Percentiles rank a stretch among this genome's conserved stretches.
Evolutionary conservation across 352 stramenopile genomes (phyloP).

Genomic region (Pelagophyceae sp.): DNA sequence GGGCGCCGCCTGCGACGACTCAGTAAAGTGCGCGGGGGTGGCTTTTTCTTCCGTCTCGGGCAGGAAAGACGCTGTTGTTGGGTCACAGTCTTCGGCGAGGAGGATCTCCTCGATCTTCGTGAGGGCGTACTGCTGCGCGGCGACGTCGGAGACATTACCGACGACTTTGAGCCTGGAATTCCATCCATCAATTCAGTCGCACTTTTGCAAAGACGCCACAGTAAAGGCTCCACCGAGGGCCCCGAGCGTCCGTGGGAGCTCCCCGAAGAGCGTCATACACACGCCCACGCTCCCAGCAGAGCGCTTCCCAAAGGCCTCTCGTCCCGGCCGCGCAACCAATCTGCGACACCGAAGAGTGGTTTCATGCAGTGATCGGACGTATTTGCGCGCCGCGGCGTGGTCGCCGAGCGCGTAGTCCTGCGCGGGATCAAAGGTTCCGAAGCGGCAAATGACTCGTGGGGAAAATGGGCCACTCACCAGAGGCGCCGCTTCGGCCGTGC

Average conservation of each 20-base stretch:
- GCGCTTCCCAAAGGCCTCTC: background rate
- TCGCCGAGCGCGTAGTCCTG: slow-evolving; percentile 1
- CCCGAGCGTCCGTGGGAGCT: no score
- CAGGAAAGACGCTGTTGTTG: no score
- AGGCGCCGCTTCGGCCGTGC: background rate
- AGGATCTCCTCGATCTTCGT: slow-evolving; percentile 54
- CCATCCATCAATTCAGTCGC: slow-evolving; percentile 3
- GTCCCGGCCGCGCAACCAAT: background rate
- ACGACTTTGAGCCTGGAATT: slow-evolving; percentile 22
- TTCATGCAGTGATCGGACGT: background rate
- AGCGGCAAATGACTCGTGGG: background rate
- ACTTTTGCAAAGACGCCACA: no score
- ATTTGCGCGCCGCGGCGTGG: background rate
- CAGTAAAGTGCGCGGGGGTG: no score
- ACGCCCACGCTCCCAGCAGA: no score
- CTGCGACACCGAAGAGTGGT: background rate
- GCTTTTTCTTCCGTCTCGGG: no score
- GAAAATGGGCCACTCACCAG: background rate
- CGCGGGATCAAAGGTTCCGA: background rate
- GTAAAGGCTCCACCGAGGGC: no score
- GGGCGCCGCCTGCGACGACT: no score
- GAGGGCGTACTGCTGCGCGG: slow-evolving; percentile 47
- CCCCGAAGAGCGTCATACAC: no score
- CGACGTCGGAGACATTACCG: slow-evolving; percentile 2
- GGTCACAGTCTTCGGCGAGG: slow-evolving; percentile 32